Conservation (phyloP, 1,139 yeast species). For the Candida tetrigidarum region DNA sequence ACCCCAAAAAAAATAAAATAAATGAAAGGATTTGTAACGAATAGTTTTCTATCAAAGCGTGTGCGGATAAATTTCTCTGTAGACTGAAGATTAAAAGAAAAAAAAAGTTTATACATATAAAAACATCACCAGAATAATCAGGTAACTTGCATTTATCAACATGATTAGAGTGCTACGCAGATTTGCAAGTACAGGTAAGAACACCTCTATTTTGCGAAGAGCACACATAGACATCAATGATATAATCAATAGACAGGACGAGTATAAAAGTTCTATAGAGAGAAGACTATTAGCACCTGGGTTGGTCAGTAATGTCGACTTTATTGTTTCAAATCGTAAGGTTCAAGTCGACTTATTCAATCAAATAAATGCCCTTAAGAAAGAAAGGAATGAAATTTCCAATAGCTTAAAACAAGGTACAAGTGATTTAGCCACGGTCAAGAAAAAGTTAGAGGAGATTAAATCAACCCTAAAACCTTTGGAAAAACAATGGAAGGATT, state of each 20-base stretch:
- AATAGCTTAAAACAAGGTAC: constrained; percentile 22
- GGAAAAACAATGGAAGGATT: constrained; percentile 32
- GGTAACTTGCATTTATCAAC: background rate
- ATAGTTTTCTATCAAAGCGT: background rate
- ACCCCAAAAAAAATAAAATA: background rate
- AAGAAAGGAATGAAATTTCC: constrained; percentile 33
- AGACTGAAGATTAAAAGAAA: background rate
- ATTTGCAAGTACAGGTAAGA: constrained; percentile 14
- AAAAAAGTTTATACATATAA: background rate
- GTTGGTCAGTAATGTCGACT: constrained; percentile 34
- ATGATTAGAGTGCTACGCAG: constrained; percentile 11
- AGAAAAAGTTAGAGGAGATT: constrained; percentile 33
- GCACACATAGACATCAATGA: constrained; percentile 47
- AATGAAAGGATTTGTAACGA: background rate
- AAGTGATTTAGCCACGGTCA: constrained; percentile 10
- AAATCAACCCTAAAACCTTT: constrained; percentile 38
- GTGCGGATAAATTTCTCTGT: background rate
- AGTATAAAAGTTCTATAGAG: constrained; percentile 48
- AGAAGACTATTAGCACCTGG: constrained; percentile 45
- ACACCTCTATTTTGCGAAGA: constrained; percentile 16
- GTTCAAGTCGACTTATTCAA: constrained; percentile 25
- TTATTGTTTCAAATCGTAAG: constrained; percentile 30
- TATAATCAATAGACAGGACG: constrained; percentile 41
- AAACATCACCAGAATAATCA: background rate
- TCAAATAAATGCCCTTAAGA: constrained; percentile 31